A percentile compares a stretch with the other conserved stretches of the same genome.
Evolutionary conservation across 768 basidiomycete genomes (phyloP).

Genomic region (Xerocomus brunneocitrinus): DNA sequence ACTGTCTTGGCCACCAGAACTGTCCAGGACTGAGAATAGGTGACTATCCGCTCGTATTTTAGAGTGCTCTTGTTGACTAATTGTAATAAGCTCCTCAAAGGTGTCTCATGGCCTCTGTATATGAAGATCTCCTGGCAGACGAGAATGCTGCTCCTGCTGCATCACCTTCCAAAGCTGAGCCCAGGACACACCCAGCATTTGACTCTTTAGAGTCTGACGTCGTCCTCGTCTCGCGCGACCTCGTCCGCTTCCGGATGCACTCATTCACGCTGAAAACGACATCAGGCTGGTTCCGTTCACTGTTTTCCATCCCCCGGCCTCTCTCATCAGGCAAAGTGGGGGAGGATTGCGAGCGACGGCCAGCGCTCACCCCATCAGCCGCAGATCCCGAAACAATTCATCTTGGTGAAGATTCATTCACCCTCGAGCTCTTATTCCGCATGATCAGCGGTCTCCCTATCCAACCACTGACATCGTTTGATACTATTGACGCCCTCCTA

Average conservation of each 20-base stretch:
- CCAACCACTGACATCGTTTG: conserved; percentile 44
- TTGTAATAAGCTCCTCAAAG: neutral
- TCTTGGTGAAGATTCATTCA: conserved; percentile 52
- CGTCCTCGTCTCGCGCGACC: conserved; percentile 46
- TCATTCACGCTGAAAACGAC: conserved; percentile 56
- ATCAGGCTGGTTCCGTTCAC: conserved; percentile 53
- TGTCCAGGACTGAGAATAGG: neutral
- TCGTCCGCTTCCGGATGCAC: conserved; percentile 53
- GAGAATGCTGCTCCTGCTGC: neutral
- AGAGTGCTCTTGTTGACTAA: neutral
- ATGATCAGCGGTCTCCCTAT: conserved; percentile 61
- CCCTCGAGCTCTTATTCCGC: conserved; percentile 52
- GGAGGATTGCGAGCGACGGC: neutral
- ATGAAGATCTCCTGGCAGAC: conserved; percentile 5
- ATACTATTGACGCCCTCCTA: conserved; percentile 52
- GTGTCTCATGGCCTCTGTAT: conserved; percentile 13
- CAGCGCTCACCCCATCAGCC: conserved; percentile 9
- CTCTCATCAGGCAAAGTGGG: neutral
- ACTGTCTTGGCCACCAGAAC: neutral
- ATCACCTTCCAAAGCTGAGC: conserved; percentile 3
- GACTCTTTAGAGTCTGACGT: conserved; percentile 52
- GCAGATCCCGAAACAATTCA: conserved; percentile 39
- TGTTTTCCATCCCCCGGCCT: conserved; percentile 53
- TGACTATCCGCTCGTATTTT: neutral
- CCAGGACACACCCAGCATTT: conserved; percentile 46